Conservation (phyloP, 208 protist species). For the Naegleria gruberi region DNA sequence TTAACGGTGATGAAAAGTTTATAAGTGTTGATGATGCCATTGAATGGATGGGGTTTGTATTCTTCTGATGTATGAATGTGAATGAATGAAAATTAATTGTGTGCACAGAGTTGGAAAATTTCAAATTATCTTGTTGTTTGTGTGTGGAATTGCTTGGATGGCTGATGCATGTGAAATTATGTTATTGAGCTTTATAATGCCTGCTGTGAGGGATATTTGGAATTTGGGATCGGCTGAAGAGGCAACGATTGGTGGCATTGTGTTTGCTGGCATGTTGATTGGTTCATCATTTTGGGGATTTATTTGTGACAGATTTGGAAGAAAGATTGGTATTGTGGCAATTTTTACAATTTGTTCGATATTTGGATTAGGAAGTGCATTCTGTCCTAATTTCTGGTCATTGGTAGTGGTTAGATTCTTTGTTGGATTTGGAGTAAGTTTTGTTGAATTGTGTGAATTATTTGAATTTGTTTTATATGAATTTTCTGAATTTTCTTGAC, state of each 20-base stretch:
- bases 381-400: background rate
- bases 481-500: background rate
- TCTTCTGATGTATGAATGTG: background rate
- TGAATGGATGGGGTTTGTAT: background rate
- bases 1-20: too few relatives aligned
- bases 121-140: background rate
- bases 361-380: background rate
- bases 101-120: background rate
- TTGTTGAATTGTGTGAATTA: too few relatives aligned
- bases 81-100: background rate
- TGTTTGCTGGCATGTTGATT: slow-evolving; percentile 24
- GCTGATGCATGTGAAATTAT: slow-evolving; percentile 7
- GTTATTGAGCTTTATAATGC: background rate
- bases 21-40: background rate
- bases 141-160: background rate
- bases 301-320: slow-evolving; percentile 3
- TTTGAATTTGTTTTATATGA: background rate
- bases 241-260: background rate
- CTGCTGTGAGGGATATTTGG: background rate
- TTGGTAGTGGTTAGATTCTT: background rate
- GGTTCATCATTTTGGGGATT: background rate
- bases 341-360: background rate
- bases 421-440: background rate
- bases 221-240: background rate
- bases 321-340: slow-evolving; percentile 5